These are phyloP conservation scores for Gaeumannomyces sp. DNA, from an alignment of 2,329 filamentous ascomycete genomes.

Conservation along the genomic window DNA sequence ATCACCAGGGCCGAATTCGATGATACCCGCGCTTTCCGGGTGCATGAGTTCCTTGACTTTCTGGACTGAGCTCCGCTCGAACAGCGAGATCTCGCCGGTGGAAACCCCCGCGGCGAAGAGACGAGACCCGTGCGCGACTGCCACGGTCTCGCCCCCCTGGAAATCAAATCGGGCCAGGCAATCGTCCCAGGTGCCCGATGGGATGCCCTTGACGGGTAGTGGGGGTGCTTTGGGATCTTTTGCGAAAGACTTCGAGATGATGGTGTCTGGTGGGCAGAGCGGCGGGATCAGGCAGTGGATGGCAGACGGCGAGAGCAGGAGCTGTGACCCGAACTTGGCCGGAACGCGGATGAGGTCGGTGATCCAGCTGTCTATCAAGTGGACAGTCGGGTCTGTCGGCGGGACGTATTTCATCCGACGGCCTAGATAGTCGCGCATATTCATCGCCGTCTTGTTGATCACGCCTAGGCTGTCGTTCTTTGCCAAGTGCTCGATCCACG, in stretches of 20 bases:
- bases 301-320: slow-evolving; percentile 25
- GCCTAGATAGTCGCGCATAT: slow-evolving; percentile 24
- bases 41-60: slow-evolving; percentile 17
- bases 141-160: slow-evolving; percentile 16
- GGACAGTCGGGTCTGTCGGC: slow-evolving; percentile 17
- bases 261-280: slow-evolving; percentile 26
- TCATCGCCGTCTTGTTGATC: slow-evolving; percentile 23
- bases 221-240: slow-evolving; percentile 8
- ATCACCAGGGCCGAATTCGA: slow-evolving; percentile 22
- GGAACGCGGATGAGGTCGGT: slow-evolving; percentile 26
- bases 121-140: slow-evolving; percentile 20
- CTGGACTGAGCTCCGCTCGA: slow-evolving; percentile 21
- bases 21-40: slow-evolving; percentile 19
- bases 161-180: slow-evolving; percentile 26
- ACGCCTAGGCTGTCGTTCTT: slow-evolving; percentile 17
- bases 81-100: slow-evolving; percentile 24
- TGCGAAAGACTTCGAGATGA: slow-evolving; percentile 20
- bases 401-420: slow-evolving; percentile 19
- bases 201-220: slow-evolving; percentile 19
- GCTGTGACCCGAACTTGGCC: slow-evolving; percentile 25
- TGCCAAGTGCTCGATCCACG: slow-evolving; percentile 27
- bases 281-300: slow-evolving; percentile 27
- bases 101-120: slow-evolving; percentile 25
- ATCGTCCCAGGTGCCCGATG: slow-evolving; percentile 25
- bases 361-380: slow-evolving; percentile 24